Evolutionary conservation across 2,329 filamentous ascomycete species (phyloP).

Genomic region (Ophiognomonia clavigignenti-juglandacearum): DNA sequence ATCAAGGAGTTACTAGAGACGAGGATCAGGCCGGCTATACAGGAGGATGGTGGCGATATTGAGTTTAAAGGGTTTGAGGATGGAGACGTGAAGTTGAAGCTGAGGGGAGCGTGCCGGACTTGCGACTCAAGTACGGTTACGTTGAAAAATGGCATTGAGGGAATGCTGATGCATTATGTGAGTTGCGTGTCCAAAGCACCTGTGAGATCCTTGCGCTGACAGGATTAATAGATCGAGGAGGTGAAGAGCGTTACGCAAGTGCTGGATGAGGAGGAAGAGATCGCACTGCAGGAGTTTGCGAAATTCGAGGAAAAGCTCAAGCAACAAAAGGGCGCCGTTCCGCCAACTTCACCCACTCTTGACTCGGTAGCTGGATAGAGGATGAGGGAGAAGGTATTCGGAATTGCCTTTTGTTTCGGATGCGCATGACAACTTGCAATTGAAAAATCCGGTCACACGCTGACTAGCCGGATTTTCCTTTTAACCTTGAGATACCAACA

Average conservation of each 20-base stretch:
- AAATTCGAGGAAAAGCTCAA: constrained; percentile 85
- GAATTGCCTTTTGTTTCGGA: background rate
- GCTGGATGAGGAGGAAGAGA: constrained; percentile 85
- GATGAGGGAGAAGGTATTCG: background rate
- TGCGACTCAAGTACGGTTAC: constrained; percentile 97
- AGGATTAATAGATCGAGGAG: constrained; percentile 75
- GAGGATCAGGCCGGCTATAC: constrained; percentile 88
- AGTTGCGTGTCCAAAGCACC: constrained; percentile 32
- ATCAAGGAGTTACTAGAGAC: constrained; percentile 98
- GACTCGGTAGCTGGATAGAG: background rate
- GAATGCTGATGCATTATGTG: constrained; percentile 95
- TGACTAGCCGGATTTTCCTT: too few relatives aligned
- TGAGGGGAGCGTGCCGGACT: constrained; percentile 88
- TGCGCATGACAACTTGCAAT: background rate
- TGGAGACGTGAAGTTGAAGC: constrained; percentile 78
- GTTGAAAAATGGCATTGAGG: constrained; percentile 95
- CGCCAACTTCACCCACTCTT: constrained; percentile 26
- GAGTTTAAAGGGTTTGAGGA: constrained; percentile 88
- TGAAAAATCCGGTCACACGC: background rate
- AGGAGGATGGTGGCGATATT: constrained; percentile 96
- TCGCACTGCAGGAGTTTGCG: constrained; percentile 81
- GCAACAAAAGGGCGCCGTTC: constrained; percentile 43
- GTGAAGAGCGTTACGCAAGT: constrained; percentile 90
- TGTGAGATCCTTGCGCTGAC: constrained; percentile 22
- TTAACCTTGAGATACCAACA: too few relatives aligned